These are phyloP conservation scores for Backusella tarrabulga DNA, from an alignment of 192 early-diverging fungal genomes.

Conservation along the genomic window DNA sequence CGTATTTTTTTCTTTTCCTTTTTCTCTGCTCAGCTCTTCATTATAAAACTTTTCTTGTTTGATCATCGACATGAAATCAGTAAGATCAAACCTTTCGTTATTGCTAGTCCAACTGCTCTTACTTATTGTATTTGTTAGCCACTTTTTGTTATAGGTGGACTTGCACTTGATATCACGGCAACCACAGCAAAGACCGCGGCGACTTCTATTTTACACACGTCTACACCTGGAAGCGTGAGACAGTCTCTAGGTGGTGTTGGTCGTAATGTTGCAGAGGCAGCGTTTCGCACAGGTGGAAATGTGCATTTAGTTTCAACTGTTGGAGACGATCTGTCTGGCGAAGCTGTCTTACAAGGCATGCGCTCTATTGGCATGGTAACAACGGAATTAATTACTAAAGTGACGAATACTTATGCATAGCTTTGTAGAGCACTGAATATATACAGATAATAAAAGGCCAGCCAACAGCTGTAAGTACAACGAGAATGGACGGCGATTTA, in stretches of 20 bases:
- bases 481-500: too few species aligned
- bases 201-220: constrained; percentile 51
- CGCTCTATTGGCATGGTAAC: constrained; percentile 54
- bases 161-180: constrained; percentile 81
- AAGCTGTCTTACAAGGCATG: constrained; percentile 53
- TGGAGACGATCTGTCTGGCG: constrained; percentile 71
- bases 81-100: background rate
- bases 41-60: background rate
- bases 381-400: background rate
- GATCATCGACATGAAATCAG: background rate
- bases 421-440: constrained; percentile 27
- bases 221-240: constrained; percentile 67
- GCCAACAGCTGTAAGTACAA: constrained; percentile 53
- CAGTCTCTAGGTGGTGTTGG: constrained; percentile 87
- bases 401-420: constrained; percentile 6
- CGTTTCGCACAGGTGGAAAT: constrained; percentile 58
- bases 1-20: background rate
- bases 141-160: constrained; percentile 77
- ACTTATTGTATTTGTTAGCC: background rate
- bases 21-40: background rate
- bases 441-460: constrained; percentile 31
- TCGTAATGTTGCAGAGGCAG: constrained; percentile 87
- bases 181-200: constrained; percentile 29
- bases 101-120: background rate
- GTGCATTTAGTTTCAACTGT: constrained; percentile 62